Percentiles rank a stretch among this genome's conserved stretches.
Evolutionary conservation across 1,284 basidiomycete genomes (phyloP).

Genomic region (Caloboletus inedulis): DNA sequence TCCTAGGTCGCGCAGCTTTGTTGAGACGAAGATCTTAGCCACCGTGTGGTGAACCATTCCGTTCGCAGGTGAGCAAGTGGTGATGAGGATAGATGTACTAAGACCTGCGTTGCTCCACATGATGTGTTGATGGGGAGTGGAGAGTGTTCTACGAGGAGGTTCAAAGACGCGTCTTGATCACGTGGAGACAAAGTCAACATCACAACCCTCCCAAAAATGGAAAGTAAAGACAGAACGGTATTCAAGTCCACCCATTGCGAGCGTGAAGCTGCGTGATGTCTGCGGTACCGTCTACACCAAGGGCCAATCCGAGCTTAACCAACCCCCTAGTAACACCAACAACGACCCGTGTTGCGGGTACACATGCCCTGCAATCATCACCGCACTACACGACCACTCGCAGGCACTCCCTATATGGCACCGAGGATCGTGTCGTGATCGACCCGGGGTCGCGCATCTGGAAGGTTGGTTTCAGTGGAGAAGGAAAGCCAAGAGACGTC

Average conservation of each 20-base stretch:
- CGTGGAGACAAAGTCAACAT: constrained; percentile 18
- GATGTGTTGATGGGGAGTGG: background rate
- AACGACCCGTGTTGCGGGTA: constrained; percentile 44
- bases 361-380: constrained; percentile 58
- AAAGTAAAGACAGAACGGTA: background rate
- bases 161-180: constrained; percentile 20
- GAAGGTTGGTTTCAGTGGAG: constrained; percentile 89
- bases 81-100: constrained; percentile 30
- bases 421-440: constrained; percentile 81
- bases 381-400: constrained; percentile 76
- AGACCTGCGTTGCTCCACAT: constrained; percentile 31
- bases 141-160: background rate
- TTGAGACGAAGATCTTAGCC: constrained; percentile 27
- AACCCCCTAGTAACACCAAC: constrained; percentile 47
- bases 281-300: constrained; percentile 27
- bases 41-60: constrained; percentile 30
- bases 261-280: constrained; percentile 27
- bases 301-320: constrained; percentile 12
- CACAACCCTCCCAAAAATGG: constrained; percentile 7
- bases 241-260: background rate
- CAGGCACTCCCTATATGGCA: constrained; percentile 78
- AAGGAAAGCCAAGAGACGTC: constrained; percentile 77
- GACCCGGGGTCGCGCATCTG: constrained; percentile 82
- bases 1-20: constrained; percentile 27
- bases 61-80: constrained; percentile 23